Percentiles rank a stretch among this genome's conserved stretches.
phyloP scores from a whole-genome alignment of 2,329 filamentous ascomycete species.

The Hypoxylon sp. region DNA sequence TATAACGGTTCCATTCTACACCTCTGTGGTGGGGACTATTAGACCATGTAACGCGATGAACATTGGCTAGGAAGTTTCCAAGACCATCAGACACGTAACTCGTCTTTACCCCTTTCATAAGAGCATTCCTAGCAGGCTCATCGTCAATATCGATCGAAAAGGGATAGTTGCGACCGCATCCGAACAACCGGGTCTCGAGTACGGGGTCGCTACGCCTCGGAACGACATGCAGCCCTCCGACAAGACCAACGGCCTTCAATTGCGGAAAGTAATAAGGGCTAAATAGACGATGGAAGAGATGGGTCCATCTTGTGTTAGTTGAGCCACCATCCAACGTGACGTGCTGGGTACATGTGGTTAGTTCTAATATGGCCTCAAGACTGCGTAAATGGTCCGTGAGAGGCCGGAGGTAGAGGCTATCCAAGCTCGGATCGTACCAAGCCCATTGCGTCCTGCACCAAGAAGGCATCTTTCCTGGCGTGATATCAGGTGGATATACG shows the following conservation, averaged over 20 bases:
- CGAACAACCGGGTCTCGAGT: conserved; percentile 18
- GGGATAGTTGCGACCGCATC: neutral
- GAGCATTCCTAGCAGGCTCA: neutral
- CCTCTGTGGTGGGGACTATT: neutral
- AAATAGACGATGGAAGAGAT: conserved; percentile 1
- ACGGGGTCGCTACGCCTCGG: conserved; percentile 13
- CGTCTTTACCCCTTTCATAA: conserved; percentile 1
- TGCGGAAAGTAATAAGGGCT: conserved; percentile 12
- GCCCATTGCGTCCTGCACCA: conserved; percentile 9
- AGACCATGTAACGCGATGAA: neutral
- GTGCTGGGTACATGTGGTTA: conserved; percentile 9
- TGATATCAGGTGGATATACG: neutral
- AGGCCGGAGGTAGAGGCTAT: conserved; percentile 14
- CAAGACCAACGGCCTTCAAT: conserved; percentile 14
- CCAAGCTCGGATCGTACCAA: conserved; percentile 31
- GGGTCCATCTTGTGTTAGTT: neutral
- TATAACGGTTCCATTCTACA: neutral
- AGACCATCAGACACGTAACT: neutral
- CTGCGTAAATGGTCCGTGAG: neutral
- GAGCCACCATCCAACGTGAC: conserved; percentile 14
- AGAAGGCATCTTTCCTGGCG: neutral
- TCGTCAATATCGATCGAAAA: conserved; percentile 13
- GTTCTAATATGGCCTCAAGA: conserved; percentile 2
- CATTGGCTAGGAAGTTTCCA: neutral
- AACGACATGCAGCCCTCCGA: neutral